These are phyloP conservation scores for Nannochloris sp. DNA, from an alignment of 139 green algal species.

Conservation along the genomic window DNA sequence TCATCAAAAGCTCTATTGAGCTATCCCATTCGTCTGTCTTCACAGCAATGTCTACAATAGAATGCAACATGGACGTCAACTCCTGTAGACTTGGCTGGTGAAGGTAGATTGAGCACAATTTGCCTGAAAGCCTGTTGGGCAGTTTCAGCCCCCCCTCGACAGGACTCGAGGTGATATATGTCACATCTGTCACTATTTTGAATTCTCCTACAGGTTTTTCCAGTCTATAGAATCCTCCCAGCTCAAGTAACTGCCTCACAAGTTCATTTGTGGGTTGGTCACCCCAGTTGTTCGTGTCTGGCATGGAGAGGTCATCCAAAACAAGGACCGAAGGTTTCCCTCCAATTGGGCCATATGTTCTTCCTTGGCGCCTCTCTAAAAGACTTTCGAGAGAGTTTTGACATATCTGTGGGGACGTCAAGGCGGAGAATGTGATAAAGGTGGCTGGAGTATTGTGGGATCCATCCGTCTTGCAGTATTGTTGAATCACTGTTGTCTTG, in stretches of 20 bases:
- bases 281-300: conserved; percentile 87
- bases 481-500: conserved; percentile 68
- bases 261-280: conserved; percentile 97
- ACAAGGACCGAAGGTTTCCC: conserved; percentile 85
- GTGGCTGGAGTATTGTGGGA: conserved; percentile 29
- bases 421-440: conserved; percentile 87
- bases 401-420: conserved; percentile 89
- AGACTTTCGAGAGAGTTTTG: conserved; percentile 56
- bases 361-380: conserved; percentile 90
- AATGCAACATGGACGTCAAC: conserved; percentile 55
- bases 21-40: not conserved
- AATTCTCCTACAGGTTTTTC: conserved; percentile 95
- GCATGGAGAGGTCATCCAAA: conserved; percentile 91
- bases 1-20: not conserved
- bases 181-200: conserved; percentile 80
- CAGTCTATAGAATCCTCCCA: conserved; percentile 84
- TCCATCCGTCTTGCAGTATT: conserved; percentile 30
- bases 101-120: conserved; percentile 68
- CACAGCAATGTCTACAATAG: too few species aligned
- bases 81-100: conserved; percentile 60
- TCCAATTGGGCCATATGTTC: conserved; percentile 80
- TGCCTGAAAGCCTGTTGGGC: conserved; percentile 69
- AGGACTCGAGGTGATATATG: conserved; percentile 73
- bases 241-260: conserved; percentile 88
- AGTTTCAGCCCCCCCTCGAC: conserved; percentile 89